A percentile compares a stretch with the other conserved stretches of the same genome.
phyloP scores from a whole-genome alignment of 139 green algal genomes.

The Asterochloris erici region DNA sequence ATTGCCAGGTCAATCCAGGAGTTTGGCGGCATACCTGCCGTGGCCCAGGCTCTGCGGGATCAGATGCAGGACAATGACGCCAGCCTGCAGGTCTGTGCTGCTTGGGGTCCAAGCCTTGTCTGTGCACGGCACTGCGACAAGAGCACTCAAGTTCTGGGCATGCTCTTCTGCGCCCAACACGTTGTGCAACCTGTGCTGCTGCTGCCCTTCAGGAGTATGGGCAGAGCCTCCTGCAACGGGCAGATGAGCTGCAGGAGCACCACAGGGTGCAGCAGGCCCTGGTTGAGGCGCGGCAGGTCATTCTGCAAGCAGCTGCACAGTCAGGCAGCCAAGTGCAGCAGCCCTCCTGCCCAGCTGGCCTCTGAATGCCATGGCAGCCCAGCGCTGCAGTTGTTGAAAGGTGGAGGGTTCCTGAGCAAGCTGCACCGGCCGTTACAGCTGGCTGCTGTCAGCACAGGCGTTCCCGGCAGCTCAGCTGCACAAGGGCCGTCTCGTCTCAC shows the following conservation, averaged over 20 bases:
- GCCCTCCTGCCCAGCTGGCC: no score
- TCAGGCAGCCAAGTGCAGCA: not conserved
- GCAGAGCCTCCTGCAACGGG: conserved; percentile 9
- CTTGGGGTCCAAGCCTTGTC: not conserved
- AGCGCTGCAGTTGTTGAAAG: no score
- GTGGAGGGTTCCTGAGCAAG: no score
- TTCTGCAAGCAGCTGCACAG: not conserved
- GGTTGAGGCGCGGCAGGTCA: not conserved
- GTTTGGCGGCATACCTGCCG: conserved; percentile 36
- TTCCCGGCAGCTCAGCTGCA: no score
- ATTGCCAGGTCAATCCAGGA: conserved; percentile 55
- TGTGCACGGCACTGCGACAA: conserved; percentile 4
- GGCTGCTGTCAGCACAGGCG: no score
- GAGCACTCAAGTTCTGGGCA: not conserved
- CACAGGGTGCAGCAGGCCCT: not conserved
- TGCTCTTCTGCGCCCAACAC: no score
- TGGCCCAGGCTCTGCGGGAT: conserved; percentile 29
- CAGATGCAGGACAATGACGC: conserved; percentile 28
- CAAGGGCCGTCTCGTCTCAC: not conserved
- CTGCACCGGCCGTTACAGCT: no score
- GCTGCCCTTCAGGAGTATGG: not conserved
- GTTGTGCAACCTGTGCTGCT: not conserved
- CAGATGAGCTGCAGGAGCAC: conserved; percentile 17
- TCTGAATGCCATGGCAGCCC: no score
- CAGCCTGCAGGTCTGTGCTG: conserved; percentile 28